Evolutionary conservation across 1,284 basidiomycete species (phyloP).

Genomic region (Apiotrichum sp.): DNA sequence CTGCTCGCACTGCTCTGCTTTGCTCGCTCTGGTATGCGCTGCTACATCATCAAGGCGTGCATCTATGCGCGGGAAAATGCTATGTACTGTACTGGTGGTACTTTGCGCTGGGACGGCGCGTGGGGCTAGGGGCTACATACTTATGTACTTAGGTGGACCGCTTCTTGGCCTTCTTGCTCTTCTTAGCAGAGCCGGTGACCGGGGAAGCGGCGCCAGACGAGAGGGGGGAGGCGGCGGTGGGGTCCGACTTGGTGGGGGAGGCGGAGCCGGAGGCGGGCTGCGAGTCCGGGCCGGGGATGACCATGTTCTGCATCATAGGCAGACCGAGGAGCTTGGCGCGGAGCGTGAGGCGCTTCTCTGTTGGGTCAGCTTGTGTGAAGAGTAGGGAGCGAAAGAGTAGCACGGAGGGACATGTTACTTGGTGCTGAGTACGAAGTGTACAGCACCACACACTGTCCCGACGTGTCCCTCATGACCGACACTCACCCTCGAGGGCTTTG

Average conservation of each 20-base stretch:
- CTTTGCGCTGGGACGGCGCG: neutral
- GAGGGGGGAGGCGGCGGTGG: neutral
- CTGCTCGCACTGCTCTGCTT: no score
- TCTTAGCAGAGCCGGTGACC: neutral
- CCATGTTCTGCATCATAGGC: conserved; percentile 6
- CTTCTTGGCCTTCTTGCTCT: conserved; percentile 7
- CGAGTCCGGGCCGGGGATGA: neutral
- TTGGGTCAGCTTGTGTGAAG: no score
- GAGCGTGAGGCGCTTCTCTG: conserved; percentile 16
- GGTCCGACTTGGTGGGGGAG: neutral
- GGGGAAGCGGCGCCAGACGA: conserved; percentile 7
- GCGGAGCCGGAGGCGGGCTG: neutral
- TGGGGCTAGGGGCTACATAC: conserved; percentile 1
- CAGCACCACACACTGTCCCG: no score
- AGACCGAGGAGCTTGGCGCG: conserved; percentile 21
- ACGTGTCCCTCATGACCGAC: neutral
- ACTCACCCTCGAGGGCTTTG: conserved; percentile 66
- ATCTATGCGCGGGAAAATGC: no score
- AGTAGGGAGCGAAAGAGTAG: no score
- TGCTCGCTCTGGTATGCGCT: no score
- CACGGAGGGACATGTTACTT: neutral
- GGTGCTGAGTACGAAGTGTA: no score
- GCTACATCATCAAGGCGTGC: no score
- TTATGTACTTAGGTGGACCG: neutral
- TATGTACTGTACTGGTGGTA: no score